Evolutionary conservation across 257 asterid species (phyloP).

Genomic region (Scutellaria galericulata): DNA sequence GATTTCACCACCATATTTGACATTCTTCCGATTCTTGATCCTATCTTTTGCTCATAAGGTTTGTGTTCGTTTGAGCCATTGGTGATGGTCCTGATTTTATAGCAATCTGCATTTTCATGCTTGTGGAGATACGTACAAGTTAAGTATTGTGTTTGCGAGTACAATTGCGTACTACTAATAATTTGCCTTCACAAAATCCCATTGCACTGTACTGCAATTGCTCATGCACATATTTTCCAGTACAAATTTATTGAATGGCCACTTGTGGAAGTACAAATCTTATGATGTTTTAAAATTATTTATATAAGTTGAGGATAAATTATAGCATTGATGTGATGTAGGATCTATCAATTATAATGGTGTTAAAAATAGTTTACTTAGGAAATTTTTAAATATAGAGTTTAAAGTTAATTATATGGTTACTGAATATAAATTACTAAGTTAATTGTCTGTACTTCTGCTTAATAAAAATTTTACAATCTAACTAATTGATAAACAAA

Average conservation of each 20-base stretch:
- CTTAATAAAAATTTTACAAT: too few relatives aligned
- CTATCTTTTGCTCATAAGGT: background rate
- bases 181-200: background rate
- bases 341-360: background rate
- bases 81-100: constrained; percentile 7
- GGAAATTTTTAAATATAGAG: too few relatives aligned
- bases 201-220: constrained; percentile 29
- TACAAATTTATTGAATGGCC: constrained; percentile 23
- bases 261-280: constrained; percentile 18
- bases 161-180: constrained; percentile 27
- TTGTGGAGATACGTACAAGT: constrained; percentile 11
- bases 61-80: background rate
- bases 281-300: background rate
- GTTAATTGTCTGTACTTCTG: too few relatives aligned
- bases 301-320: background rate
- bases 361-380: too few relatives aligned
- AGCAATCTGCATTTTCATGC: background rate
- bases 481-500: too few relatives aligned
- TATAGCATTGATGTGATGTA: background rate
- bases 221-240: background rate
- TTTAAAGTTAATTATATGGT: too few relatives aligned
- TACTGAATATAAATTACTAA: too few relatives aligned
- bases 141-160: constrained; percentile 7
- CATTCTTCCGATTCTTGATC: background rate
- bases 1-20: constrained; percentile 29